Evolutionary conservation across 805 yeast species (phyloP), one percentile per base, ranked within the genome.

Genomic region (Saccharomycopsis olivae): DNA sequence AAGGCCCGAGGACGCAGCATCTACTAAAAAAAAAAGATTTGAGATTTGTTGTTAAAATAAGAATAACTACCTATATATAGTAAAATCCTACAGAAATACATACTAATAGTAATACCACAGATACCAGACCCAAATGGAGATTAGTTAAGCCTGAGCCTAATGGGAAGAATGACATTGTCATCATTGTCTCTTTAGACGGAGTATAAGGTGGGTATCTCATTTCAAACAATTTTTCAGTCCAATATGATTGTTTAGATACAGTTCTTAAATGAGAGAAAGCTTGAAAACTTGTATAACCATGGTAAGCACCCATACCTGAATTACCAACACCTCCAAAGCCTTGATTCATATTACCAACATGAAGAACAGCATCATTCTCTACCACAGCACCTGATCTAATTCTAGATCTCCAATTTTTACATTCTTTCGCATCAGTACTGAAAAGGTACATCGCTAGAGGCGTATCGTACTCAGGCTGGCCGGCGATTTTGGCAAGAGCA

Each of bases 261-360:
- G 87, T 71, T 51, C 94, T 70, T 53, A 72, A 73, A 56, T 84
- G 94, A 2, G 86, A 71, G 53, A 88, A 88, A 6, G 47, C 28
- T 33, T 75, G 72, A 47, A 76, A 68, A 6, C 87, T 79, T 54
- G 61, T 66, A 46, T 59, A 60, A 3, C 96, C 95, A 54, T 87
- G 96, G 59, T 86, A 87, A 25, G 69, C 61, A 9, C 96, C 96
- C 43, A 65, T 62, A 1, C 97, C 97, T 0, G 95, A 84, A 13
- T 55, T 55, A 11, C 96, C 96, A 41, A 88, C 62, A 18, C 97
- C 97, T 25, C 97, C 97, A 59, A 88, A 89, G 19, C 96, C 96
- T 3, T 84, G 73, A 36, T 68, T 66, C 5, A 66, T 43, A 39
- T 81, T 66, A 1, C 75, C 88, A 32, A 73, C 85, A 47, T 86